A percentile compares a stretch with the other conserved stretches of the same genome.
These are phyloP conservation scores for Backusella tuberculispora DNA, from an alignment of 192 early-diverging fungal species.

Conservation along the genomic window DNA sequence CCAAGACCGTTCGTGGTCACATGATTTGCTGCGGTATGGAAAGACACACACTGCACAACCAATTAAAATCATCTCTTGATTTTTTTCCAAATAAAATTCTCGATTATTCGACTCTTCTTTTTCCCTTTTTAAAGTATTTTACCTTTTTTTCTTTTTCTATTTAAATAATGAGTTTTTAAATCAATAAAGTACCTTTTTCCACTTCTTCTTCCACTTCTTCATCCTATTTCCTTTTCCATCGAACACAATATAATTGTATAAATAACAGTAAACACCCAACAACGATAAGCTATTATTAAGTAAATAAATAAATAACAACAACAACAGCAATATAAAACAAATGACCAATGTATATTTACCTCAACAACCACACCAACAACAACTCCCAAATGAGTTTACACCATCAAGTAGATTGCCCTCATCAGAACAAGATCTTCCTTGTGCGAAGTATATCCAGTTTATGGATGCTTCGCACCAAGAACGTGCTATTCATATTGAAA, in stretches of 20 bases:
- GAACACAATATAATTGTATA: background rate
- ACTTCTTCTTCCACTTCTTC: background rate
- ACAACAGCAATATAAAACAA: background rate
- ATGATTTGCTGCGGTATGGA: slow-evolving; percentile 6
- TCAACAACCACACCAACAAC: background rate
- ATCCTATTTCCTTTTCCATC: background rate
- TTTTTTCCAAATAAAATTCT: background rate
- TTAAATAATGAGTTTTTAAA: slow-evolving; percentile 11
- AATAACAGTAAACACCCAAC: background rate
- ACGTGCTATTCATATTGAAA: slow-evolving; percentile 13
- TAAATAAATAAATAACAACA: slow-evolving; percentile 5
- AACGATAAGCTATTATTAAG: background rate
- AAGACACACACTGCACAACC: background rate
- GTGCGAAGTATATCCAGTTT: slow-evolving; percentile 21
- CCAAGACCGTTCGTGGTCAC: background rate
- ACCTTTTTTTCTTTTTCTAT: background rate
- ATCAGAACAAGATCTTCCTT: slow-evolving; percentile 6
- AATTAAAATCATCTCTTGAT: background rate
- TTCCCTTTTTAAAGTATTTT: background rate
- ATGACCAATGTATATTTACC: slow-evolving; percentile 11
- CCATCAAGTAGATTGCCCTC: background rate
- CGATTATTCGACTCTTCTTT: background rate
- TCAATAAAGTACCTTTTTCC: background rate
- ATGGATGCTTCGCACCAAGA: slow-evolving; percentile 1
- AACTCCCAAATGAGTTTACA: background rate